Conservation (phyloP, 2,329 filamentous ascomycete species). For the Cytospora mali region DNA sequence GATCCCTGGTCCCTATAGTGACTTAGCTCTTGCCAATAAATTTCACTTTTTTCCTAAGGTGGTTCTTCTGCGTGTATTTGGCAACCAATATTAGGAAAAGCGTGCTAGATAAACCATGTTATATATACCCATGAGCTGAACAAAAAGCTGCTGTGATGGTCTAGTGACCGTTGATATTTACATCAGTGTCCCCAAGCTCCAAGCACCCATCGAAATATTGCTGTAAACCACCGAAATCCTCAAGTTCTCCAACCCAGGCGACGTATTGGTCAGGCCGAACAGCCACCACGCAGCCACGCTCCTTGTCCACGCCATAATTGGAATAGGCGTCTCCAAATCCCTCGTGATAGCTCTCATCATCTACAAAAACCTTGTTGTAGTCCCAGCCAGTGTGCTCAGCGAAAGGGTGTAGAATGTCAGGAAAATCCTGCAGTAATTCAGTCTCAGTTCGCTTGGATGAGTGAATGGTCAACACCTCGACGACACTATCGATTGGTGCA, state of each 20-base stretch:
- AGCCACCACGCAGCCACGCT: slow-evolving; percentile 60
- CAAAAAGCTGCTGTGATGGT: no score
- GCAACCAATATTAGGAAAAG: no score
- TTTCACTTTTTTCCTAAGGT: no score
- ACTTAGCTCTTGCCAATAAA: no score
- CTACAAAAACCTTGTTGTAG: slow-evolving; percentile 60
- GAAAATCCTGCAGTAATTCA: slow-evolving; percentile 53
- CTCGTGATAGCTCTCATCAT: slow-evolving; percentile 57
- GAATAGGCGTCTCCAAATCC: slow-evolving; percentile 55
- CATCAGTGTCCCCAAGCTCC: neutral
- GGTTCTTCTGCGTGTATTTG: no score
- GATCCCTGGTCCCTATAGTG: no score
- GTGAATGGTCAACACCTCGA: slow-evolving; percentile 66
- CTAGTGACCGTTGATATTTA: neutral
- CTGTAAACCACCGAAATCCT: slow-evolving; percentile 40
- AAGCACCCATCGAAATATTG: slow-evolving; percentile 38
- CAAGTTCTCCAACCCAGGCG: slow-evolving; percentile 43
- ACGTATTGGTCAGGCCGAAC: slow-evolving; percentile 71
- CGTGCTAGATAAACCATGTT: no score
- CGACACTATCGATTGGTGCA: slow-evolving; percentile 37
- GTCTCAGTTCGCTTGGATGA: slow-evolving; percentile 51
- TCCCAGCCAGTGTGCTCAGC: slow-evolving; percentile 53
- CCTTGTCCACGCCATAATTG: slow-evolving; percentile 59
- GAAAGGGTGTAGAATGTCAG: slow-evolving; percentile 51
- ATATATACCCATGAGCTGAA: neutral